phyloP scores from a whole-genome alignment of 2,329 filamentous ascomycete genomes.

The Hawksworthiomyces lignivorus region DNA sequence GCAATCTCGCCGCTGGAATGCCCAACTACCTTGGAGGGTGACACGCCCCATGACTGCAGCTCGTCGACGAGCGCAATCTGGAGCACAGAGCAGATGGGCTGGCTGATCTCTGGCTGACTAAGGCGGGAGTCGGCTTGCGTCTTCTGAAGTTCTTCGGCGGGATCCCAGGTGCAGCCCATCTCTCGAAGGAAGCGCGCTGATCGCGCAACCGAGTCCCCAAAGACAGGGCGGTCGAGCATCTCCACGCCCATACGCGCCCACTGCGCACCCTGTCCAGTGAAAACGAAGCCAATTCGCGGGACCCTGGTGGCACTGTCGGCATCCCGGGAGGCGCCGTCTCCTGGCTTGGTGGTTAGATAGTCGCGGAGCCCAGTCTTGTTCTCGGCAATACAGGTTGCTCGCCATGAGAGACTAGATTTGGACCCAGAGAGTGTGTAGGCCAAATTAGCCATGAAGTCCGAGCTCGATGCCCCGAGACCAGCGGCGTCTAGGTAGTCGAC shows the following conservation, averaged over 20 bases:
- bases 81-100: constrained; percentile 23
- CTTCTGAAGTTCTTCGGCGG: constrained; percentile 7
- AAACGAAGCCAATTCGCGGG: constrained; percentile 10
- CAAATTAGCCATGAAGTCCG: constrained; percentile 32
- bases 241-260: constrained; percentile 10
- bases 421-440: constrained; percentile 20
- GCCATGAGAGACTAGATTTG: neutral
- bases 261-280: constrained; percentile 21
- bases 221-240: neutral
- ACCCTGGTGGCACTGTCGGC: too few species aligned
- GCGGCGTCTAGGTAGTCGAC: too few species aligned
- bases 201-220: too few species aligned
- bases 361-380: too few species aligned
- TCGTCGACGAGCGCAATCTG: constrained; percentile 25
- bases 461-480: neutral
- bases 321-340: too few species aligned
- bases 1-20: constrained; percentile 30
- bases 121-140: constrained; percentile 7
- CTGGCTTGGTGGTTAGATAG: too few species aligned
- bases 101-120: constrained; percentile 13
- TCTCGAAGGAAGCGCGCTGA: too few species aligned
- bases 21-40: constrained; percentile 21
- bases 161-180: neutral
- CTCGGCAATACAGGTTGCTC: too few species aligned
- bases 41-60: constrained; percentile 18